phyloP scores from a whole-genome alignment of 352 stramenopile species.

The Globisporangium parvum region DNA sequence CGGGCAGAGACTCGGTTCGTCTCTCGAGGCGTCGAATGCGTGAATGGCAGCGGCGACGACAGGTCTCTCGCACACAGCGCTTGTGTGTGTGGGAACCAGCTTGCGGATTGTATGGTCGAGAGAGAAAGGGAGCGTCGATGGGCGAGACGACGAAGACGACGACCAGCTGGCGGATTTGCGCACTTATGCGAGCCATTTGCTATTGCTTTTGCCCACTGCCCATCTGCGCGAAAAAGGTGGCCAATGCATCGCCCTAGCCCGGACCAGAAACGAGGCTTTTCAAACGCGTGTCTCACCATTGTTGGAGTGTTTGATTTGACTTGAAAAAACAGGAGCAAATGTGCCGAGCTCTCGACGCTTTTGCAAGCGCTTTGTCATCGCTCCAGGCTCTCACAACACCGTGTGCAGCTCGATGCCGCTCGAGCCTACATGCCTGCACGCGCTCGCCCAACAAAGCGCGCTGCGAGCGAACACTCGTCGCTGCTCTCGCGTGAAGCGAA shows the following conservation, averaged over 20 bases:
- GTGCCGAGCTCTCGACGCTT: too few relatives aligned
- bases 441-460: too few relatives aligned
- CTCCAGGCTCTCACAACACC: too few relatives aligned
- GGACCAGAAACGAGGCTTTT: conserved; percentile 2
- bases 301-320: not conserved
- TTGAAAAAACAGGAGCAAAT: not conserved
- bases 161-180: not conserved
- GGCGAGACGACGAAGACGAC: not conserved
- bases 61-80: not conserved
- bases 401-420: too few relatives aligned
- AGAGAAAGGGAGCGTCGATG: conserved; percentile 1
- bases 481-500: too few relatives aligned
- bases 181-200: not conserved
- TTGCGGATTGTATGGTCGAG: not conserved
- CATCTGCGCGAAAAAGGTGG: not conserved
- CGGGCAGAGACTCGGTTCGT: not conserved
- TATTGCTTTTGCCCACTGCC: not conserved
- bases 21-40: conserved; percentile 1
- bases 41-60: not conserved
- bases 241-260: not conserved
- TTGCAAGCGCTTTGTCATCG: too few relatives aligned
- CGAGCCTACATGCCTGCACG: too few relatives aligned
- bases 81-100: too few relatives aligned
- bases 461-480: too few relatives aligned
- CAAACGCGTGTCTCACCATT: not conserved